A percentile compares a stretch with the other conserved stretches of the same genome.
Evolutionary conservation across 306 rosid species (phyloP).

Genomic region (Cucumis hystrix): DNA sequence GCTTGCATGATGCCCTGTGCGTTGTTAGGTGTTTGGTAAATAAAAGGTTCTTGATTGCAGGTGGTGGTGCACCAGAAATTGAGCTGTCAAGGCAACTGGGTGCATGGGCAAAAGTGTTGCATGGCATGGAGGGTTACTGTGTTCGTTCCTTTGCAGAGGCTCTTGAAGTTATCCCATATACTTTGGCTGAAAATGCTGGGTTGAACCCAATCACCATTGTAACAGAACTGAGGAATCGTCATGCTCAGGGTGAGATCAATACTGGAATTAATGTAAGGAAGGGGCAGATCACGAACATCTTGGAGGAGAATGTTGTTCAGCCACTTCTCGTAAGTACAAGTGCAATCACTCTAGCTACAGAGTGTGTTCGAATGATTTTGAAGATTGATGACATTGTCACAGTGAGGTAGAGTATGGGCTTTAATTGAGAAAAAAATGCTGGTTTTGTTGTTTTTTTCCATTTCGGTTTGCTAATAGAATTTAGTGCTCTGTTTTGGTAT

Average conservation of each 20-base stretch:
- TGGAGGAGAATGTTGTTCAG: conserved; percentile 99
- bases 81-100: conserved; percentile 95
- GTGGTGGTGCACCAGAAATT: conserved; percentile 96
- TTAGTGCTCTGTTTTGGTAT: conserved; percentile 1
- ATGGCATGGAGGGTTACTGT: conserved; percentile 98
- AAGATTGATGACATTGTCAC: conserved; percentile 97
- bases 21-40: conserved; percentile 89
- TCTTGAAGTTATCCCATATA: conserved; percentile 92
- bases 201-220: conserved; percentile 81
- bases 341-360: conserved; percentile 84
- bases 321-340: conserved; percentile 95
- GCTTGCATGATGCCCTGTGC: conserved; percentile 93
- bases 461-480: not conserved
- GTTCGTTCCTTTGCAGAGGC: conserved; percentile 85
- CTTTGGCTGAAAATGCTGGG: conserved; percentile 93
- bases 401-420: conserved; percentile 44
- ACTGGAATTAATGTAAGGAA: conserved; percentile 97
- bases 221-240: conserved; percentile 95
- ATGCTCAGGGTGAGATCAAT: conserved; percentile 87
- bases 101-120: conserved; percentile 97
- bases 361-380: conserved; percentile 98
- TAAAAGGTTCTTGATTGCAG: conserved; percentile 85
- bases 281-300: conserved; percentile 94
- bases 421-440: not conserved
- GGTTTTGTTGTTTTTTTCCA: not conserved